Conservation (phyloP, 2,329 filamentous ascomycete genomes). For the Fusarium odoratissimum region DNA sequence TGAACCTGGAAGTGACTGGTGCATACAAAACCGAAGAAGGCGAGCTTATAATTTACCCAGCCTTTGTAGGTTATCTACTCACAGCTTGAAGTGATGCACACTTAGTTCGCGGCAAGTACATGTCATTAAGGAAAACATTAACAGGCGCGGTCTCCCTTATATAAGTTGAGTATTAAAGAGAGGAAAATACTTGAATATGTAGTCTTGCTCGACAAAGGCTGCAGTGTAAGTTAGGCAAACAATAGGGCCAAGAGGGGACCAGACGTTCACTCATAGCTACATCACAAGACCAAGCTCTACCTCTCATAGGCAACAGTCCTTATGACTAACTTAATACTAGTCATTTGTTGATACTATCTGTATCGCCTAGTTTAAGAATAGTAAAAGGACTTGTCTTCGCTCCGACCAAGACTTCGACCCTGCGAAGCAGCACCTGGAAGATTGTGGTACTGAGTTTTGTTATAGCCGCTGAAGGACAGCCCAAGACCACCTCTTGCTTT, state of each 20-base stretch:
- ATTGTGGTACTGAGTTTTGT: neutral
- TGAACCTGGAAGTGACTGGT: no score
- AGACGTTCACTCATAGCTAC: neutral
- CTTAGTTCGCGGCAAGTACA: neutral
- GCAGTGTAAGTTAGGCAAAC: neutral
- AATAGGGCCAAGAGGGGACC: neutral
- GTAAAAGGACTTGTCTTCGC: neutral
- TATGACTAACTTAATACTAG: accelerated
- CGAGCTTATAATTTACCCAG: neutral
- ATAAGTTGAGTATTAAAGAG: no score
- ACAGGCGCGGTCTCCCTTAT: neutral
- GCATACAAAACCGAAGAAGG: no score
- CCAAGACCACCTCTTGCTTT: neutral
- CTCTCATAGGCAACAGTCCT: neutral
- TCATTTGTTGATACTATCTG: neutral
- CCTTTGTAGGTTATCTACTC: neutral
- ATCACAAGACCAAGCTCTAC: neutral
- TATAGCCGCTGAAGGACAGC: no score
- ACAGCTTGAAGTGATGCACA: neutral
- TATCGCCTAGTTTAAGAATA: neutral
- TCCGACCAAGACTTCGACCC: neutral
- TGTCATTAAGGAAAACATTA: neutral
- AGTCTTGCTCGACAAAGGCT: neutral
- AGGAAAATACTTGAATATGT: neutral
- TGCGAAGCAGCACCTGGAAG: neutral